Conservation (phyloP, 2,329 filamentous ascomycete species). For the Alternaria postmessia region DNA sequence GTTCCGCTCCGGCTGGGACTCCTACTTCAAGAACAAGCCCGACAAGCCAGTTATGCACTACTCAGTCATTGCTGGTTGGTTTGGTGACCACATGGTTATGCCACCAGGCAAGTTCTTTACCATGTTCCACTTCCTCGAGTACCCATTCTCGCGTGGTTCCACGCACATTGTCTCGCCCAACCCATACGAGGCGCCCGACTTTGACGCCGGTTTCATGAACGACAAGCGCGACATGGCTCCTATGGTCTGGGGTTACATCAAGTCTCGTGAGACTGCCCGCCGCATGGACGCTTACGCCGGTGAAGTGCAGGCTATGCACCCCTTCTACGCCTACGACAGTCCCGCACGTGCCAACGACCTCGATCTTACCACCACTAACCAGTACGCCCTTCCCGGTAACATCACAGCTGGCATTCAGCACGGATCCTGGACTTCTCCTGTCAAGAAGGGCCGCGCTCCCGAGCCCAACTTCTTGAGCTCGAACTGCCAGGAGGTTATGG, state of each 20-base stretch:
- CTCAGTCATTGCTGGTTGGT: constrained; percentile 69
- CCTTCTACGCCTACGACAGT: constrained; percentile 75
- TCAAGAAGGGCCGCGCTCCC: constrained; percentile 63
- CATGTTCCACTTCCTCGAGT: constrained; percentile 59
- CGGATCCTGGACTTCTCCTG: constrained; percentile 72
- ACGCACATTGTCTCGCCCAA: constrained; percentile 76
- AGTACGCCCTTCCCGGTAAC: constrained; percentile 77
- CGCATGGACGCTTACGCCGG: constrained; percentile 81
- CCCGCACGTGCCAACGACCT: constrained; percentile 75
- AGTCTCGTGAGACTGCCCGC: constrained; percentile 79
- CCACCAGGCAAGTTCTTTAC: constrained; percentile 82
- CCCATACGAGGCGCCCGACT: constrained; percentile 78
- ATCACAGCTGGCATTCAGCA: constrained; percentile 75
- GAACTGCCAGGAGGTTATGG: constrained; percentile 66
- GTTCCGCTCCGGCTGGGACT: constrained; percentile 79
- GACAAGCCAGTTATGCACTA: constrained; percentile 91
- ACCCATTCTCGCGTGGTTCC: constrained; percentile 56
- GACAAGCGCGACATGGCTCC: constrained; percentile 85
- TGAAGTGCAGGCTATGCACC: constrained; percentile 71
- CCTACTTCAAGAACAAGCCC: constrained; percentile 83
- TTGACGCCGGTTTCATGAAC: constrained; percentile 85
- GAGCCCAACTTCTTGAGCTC: constrained; percentile 66
- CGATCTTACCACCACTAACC: constrained; percentile 77
- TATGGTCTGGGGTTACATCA: constrained; percentile 83
- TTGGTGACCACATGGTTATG: constrained; percentile 64